phyloP scores from a whole-genome alignment of 1,139 yeast genomes.

The Saccharomyces hybrid region DNA sequence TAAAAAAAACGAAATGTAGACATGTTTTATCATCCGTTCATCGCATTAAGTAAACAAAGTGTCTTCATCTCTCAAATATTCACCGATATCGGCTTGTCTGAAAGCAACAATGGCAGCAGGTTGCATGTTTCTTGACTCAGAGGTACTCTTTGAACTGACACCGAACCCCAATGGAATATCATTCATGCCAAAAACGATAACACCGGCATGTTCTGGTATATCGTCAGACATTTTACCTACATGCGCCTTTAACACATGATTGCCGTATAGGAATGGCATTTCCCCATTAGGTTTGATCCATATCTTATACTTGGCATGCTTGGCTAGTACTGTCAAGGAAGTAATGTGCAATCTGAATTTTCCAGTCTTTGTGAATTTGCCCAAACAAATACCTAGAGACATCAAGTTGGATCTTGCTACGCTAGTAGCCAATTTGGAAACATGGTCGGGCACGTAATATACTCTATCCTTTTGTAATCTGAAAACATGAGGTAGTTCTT shows the following conservation, averaged over 20 bases:
- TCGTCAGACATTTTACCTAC: conserved; percentile 95
- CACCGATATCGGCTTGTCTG: conserved; percentile 97
- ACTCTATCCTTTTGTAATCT: conserved; percentile 94
- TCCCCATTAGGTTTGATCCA: conserved; percentile 98
- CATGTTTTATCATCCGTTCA: background rate
- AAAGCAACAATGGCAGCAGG: conserved; percentile 93
- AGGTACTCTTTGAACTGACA: conserved; percentile 86
- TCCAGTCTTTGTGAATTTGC: conserved; percentile 95
- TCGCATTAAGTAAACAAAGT: conserved; percentile 68
- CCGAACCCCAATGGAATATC: conserved; percentile 96
- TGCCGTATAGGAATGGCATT: conserved; percentile 96
- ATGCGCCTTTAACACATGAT: conserved; percentile 93
- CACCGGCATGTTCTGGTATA: conserved; percentile 97
- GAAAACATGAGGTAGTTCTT: conserved; percentile 88
- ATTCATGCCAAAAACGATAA: conserved; percentile 80
- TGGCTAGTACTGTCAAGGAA: conserved; percentile 72
- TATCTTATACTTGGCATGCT: conserved; percentile 84
- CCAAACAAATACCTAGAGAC: conserved; percentile 89
- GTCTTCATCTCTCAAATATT: conserved; percentile 95
- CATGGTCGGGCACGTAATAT: conserved; percentile 76
- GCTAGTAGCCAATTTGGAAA: conserved; percentile 83
- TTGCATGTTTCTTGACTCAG: conserved; percentile 76
- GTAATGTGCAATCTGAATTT: conserved; percentile 93
- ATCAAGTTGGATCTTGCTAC: conserved; percentile 82
- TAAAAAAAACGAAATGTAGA: background rate